These are phyloP conservation scores for Diutina neorugosa DNA, from an alignment of 1,139 yeast species.

Conservation along the genomic window DNA sequence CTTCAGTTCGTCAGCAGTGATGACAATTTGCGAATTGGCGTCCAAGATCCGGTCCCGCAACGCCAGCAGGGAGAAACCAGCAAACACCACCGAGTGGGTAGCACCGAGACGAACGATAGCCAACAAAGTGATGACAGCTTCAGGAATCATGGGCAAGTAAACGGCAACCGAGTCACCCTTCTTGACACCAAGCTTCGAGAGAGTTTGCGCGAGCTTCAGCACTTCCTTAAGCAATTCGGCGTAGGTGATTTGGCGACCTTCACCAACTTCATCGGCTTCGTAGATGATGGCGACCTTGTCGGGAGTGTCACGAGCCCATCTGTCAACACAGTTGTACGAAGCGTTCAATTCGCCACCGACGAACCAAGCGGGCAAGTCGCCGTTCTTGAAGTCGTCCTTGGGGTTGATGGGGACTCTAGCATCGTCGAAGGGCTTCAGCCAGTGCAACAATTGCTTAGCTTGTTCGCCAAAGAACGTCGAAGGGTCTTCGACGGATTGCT, in stretches of 20 bases:
- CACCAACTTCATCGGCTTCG: constrained; percentile 67
- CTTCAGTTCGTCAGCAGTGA: constrained; percentile 72
- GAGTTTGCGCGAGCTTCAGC: constrained; percentile 57
- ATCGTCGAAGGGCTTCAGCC: constrained; percentile 31
- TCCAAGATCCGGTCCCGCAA: constrained; percentile 66
- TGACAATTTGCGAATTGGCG: constrained; percentile 61
- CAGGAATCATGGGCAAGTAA: constrained; percentile 80
- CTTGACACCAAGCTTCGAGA: constrained; percentile 53
- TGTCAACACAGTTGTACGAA: constrained; percentile 65
- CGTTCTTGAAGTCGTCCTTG: constrained; percentile 43
- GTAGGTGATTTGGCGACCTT: constrained; percentile 53
- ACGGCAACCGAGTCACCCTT: constrained; percentile 83
- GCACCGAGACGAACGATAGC: constrained; percentile 76
- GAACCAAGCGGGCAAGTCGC: constrained; percentile 70
- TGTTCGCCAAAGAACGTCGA: constrained; percentile 48
- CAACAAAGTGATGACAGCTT: constrained; percentile 59
- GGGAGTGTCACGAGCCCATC: constrained; percentile 66
- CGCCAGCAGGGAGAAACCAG: constrained; percentile 71
- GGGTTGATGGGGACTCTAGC: constrained; percentile 43
- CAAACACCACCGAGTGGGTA: constrained; percentile 73
- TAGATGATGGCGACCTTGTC: constrained; percentile 65
- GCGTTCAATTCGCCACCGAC: constrained; percentile 69
- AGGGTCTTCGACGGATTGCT: constrained; percentile 60
- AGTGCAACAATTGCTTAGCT: constrained; percentile 44
- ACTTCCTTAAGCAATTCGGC: constrained; percentile 63